Evolutionary conservation across 345 rosid species (phyloP).

Genomic region (Populus deltoides): DNA sequence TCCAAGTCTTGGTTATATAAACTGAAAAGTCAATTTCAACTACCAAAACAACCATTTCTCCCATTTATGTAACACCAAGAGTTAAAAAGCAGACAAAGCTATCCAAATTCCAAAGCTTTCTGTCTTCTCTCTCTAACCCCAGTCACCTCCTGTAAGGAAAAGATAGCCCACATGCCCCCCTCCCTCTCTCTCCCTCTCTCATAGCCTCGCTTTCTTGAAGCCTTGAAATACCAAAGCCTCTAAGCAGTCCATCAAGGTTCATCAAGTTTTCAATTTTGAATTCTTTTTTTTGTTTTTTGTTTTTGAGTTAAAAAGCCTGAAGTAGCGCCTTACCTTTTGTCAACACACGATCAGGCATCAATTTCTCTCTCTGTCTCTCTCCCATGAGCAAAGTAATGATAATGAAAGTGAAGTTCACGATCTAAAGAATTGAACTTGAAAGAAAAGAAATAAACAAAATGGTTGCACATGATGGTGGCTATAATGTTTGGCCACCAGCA

Average conservation of each 20-base stretch:
- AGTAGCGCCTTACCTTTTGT: constrained; percentile 21
- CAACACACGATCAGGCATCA: neutral
- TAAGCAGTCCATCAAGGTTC: constrained; percentile 10
- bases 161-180: constrained; percentile 23
- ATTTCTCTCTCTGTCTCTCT: neutral
- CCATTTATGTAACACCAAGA: neutral
- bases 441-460: constrained; percentile 4
- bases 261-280: constrained; percentile 10
- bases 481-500: constrained; percentile 53
- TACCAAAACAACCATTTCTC: constrained; percentile 15
- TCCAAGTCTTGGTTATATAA: neutral
- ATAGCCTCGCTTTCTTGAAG: constrained; percentile 11
- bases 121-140: constrained; percentile 1
- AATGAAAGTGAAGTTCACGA: constrained; percentile 3
- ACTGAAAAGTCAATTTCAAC: constrained; percentile 26
- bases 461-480: constrained; percentile 27
- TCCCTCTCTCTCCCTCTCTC: too few species aligned
- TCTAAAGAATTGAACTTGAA: neutral
- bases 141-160: constrained; percentile 21
- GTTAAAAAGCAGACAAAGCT: constrained; percentile 5
- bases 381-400: constrained; percentile 23
- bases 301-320: constrained; percentile 15
- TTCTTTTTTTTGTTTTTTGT: neutral
- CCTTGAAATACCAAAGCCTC: constrained; percentile 12
- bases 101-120: constrained; percentile 40